Base-by-base conservation (phyloP, 257 asterid species). In the Solanum chmielewskii region DNA sequence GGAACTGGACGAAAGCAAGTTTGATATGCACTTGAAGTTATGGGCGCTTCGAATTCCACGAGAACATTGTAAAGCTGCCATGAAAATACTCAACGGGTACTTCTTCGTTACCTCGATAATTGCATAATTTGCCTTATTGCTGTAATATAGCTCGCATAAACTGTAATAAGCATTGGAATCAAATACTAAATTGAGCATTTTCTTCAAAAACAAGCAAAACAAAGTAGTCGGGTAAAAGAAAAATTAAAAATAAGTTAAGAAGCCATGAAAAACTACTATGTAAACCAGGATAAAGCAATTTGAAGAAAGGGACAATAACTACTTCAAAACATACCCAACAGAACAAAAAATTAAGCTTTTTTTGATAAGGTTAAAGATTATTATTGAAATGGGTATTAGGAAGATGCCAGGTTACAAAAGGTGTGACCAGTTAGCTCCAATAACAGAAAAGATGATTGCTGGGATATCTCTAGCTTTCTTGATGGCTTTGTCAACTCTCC, bases 41-140 rank as follows among this genome's bases (percentile, higher is more conserved):
- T 90, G 87, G 97, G 98, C 99, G 16, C 92, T 96, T 90, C 95
- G 95, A 83, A 84, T 94, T 87, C 98, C 98, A 2, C 90, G 96
- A 80, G 93, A 94, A 90, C 96, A 93, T 88, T 94, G 99, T 94
- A 97, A 94, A 90, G 88, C 90, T 35, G 98, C 95, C 27, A 92
- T 95, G 73, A 92, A 94, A 86, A 87, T 97, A 70, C 95, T 97
- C 76, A 90, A 94, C 33, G 98, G 98, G 98, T 95, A 89, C 52
- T 85, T 59, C 68, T 27, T 47, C 15, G 18, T 78, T 78, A 76
- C 25, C 13, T 41, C 6, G 42, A 7, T 85, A 6, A 15, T 18
- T 85, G 25, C 44, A 64, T 74, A n/a, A 73, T 73, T 39, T 74
- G 33, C 82, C 5, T 37, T 39, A 21, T 74, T 74, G 2, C 15